These are phyloP conservation scores for Phytopythium chamaehyphon DNA, from an alignment of 352 stramenopile genomes.

Conservation along the genomic window DNA sequence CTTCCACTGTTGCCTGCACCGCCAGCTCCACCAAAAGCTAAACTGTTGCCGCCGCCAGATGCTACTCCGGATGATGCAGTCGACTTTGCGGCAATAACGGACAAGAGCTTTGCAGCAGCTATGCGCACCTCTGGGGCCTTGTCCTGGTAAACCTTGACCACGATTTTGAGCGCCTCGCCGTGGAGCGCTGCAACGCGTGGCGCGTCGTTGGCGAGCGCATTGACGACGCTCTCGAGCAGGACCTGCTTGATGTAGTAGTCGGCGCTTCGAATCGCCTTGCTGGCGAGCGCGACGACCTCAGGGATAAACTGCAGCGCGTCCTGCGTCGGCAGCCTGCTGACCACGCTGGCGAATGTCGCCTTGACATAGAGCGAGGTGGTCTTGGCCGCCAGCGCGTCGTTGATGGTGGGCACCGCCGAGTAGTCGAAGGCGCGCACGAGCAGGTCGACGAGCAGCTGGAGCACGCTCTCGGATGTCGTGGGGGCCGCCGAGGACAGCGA, in stretches of 20 bases:
- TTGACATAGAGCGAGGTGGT: conserved; percentile 63
- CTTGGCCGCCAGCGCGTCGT: conserved; percentile 49
- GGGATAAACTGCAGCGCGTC: conserved; percentile 64
- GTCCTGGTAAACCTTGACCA: conserved; percentile 63
- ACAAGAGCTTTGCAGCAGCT: conserved; percentile 53
- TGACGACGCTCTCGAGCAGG: conserved; percentile 61
- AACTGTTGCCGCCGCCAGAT: conserved; percentile 7
- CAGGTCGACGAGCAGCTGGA: conserved; percentile 66
- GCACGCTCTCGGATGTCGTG: conserved; percentile 63
- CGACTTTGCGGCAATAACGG: conserved; percentile 57
- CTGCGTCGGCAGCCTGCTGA: conserved; percentile 47
- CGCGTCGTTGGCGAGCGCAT: conserved; percentile 42
- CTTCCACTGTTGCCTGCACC: conserved; percentile 16
- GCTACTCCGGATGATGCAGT: conserved; percentile 14
- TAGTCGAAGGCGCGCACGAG: conserved; percentile 76
- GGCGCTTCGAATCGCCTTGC: conserved; percentile 46
- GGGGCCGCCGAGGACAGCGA: conserved; percentile 41
- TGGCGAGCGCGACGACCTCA: conserved; percentile 62
- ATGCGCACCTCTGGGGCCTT: conserved; percentile 72
- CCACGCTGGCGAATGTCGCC: conserved; percentile 62
- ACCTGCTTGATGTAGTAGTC: conserved; percentile 83
- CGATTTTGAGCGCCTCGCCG: conserved; percentile 68
- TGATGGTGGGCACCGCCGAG: conserved; percentile 45
- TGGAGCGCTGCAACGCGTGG: conserved; percentile 42
- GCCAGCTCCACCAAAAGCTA: conserved; percentile 11